Base-by-base conservation (phyloP, 306 rosid genomes). In the Lathyrus tuberosus region DNA sequence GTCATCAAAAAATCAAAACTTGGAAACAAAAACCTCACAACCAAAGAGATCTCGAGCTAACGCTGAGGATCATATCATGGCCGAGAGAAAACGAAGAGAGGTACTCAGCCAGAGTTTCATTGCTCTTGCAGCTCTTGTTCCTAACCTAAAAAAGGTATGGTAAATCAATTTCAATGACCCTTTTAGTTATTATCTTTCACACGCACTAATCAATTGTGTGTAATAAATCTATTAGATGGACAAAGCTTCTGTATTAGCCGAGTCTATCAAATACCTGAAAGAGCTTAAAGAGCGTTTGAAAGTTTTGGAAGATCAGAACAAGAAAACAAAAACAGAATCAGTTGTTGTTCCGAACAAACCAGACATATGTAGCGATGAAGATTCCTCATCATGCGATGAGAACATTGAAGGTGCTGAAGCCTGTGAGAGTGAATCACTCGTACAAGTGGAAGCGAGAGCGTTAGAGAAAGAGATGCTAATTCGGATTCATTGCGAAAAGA, bases 81-180 rank as follows among this genome's bases (percentile, higher is more conserved):
- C 96, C 0, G 97, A 92, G 67, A 83, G 97, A 62, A 89, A 80
- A 67, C 70, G 97, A 3, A 79, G 97, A 76, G 96, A 87, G 77
- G 87, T 86, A 65, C 96, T 91, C 65, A 83, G 82, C 84, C 90
- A 87, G 52, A 70, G 90, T 12, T 91, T 91, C 83, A 86, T 91
- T 44, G 89, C 95, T 67, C 97, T 92, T 58, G 86, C 95, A 2
- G 91, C 89, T 18, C 79, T 92, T 42, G 61, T 92, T 37, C 96
- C 96, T 10, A 87, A 85, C 54, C 79, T 89, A 0, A 92, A 89
- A 60, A 92, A 92, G 96, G 96, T 92, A 64, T 7, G 9, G 2
- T 6, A 16, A 15, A 14, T 24, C 5, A 30, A 28, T 10, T 16
- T 11, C 28, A 16, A 8, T 35, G 0, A 16, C n/a, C 24, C 28